Percentiles rank a stretch among this genome's conserved stretches.
Evolutionary conservation across 1,139 yeast genomes (phyloP).

Genomic region (Geotrichum citri-aurantii): DNA sequence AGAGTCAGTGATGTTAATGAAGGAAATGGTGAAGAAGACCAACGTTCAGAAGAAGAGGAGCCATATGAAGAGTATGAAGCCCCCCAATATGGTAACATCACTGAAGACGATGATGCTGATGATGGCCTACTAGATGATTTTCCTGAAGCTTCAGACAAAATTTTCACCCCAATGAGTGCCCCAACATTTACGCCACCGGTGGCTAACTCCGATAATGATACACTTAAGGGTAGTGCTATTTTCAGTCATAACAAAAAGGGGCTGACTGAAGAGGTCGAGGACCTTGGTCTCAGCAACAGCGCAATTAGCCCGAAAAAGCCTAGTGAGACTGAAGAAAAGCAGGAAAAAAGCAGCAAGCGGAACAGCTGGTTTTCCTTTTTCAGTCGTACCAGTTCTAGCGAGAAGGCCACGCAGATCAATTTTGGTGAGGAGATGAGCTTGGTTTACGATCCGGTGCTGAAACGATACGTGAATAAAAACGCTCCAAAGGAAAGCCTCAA

Average conservation of each 20-base stretch:
- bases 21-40: slow-evolving; percentile 4
- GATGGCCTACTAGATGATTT: neutral
- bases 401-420: slow-evolving; percentile 76
- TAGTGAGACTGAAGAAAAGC: slow-evolving; percentile 13
- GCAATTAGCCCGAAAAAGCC: neutral
- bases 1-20: slow-evolving; percentile 2
- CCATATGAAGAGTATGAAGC: slow-evolving; percentile 16
- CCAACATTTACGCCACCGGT: slow-evolving; percentile 11
- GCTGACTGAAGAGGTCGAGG: slow-evolving; percentile 38
- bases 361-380: slow-evolving; percentile 52
- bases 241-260: slow-evolving; percentile 18
- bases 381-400: slow-evolving; percentile 37
- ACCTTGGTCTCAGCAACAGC: slow-evolving; percentile 20
- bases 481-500: slow-evolving; percentile 76
- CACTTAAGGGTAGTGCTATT: slow-evolving; percentile 1
- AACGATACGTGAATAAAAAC: slow-evolving; percentile 79
- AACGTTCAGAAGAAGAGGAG: neutral
- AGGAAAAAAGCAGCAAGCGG: slow-evolving; percentile 25
- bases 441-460: slow-evolving; percentile 74
- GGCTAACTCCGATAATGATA: neutral
- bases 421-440: slow-evolving; percentile 75
- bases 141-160: slow-evolving; percentile 8
- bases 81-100: slow-evolving; percentile 37
- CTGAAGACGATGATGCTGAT: slow-evolving; percentile 31
- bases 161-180: slow-evolving; percentile 15